A percentile compares a stretch with the other conserved stretches of the same genome.
These are phyloP conservation scores for Coemansia pectinata DNA, from an alignment of 192 early-diverging fungal species.

Conservation along the genomic window DNA sequence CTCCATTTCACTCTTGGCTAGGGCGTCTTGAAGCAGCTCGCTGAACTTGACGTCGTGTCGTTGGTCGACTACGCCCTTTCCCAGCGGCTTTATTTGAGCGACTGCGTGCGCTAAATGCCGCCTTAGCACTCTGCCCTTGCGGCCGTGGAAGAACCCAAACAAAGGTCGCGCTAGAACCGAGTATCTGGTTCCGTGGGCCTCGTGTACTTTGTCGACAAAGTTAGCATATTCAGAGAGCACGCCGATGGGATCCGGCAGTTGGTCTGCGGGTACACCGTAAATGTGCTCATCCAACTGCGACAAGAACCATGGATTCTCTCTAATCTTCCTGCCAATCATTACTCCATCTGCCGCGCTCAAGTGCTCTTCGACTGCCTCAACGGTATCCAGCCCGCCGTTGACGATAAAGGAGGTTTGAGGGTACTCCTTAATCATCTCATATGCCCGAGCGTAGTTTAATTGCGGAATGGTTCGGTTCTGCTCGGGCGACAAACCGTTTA, in stretches of 20 bases:
- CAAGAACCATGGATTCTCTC: slow-evolving; percentile 69
- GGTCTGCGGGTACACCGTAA: slow-evolving; percentile 9
- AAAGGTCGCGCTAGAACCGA: slow-evolving; percentile 43
- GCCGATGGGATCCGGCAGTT: slow-evolving; percentile 3
- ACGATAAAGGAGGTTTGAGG: slow-evolving; percentile 59
- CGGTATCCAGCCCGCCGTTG: slow-evolving; percentile 69
- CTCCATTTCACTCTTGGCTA: slow-evolving; percentile 15
- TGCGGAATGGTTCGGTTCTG: slow-evolving; percentile 69
- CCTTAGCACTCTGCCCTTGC: slow-evolving; percentile 32
- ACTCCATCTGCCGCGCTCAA: slow-evolving; percentile 60
- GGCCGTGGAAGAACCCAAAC: slow-evolving; percentile 35
- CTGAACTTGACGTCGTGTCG: slow-evolving; percentile 13
- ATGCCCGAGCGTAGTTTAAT: slow-evolving; percentile 63
- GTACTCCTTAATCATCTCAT: slow-evolving; percentile 57
- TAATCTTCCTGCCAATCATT: slow-evolving; percentile 73
- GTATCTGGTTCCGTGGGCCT: slow-evolving; percentile 24
- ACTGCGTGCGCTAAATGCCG: slow-evolving; percentile 13
- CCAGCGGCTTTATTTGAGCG: slow-evolving; percentile 1
- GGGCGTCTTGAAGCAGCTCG: slow-evolving; percentile 22
- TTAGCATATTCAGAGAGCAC: slow-evolving; percentile 29
- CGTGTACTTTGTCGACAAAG: slow-evolving; percentile 37
- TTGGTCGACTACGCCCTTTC: slow-evolving; percentile 5
- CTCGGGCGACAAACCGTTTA: slow-evolving; percentile 65
- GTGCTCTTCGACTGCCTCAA: slow-evolving; percentile 51
- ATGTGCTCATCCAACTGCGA: slow-evolving; percentile 57